These are phyloP conservation scores for Castanea sativa DNA, from an alignment of 306 rosid genomes.

Conservation along the genomic window DNA sequence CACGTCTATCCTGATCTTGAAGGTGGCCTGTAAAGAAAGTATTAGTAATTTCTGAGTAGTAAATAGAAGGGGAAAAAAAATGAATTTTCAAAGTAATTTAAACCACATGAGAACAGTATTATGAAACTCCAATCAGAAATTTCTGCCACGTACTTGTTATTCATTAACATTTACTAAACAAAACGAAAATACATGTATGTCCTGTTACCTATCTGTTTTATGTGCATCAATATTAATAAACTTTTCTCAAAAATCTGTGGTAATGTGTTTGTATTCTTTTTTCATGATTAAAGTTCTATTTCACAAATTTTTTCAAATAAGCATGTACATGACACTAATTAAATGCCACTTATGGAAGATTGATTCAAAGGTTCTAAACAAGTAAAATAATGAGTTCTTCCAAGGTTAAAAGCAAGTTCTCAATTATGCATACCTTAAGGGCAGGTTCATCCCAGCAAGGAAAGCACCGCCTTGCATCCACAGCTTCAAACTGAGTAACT, in stretches of 20 bases:
- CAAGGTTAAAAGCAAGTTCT: not conserved
- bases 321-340: not conserved
- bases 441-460: slow-evolving; percentile 85
- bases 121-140: not conserved
- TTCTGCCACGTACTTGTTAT: too few species aligned
- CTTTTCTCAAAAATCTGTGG: not conserved
- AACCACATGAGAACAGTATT: not conserved
- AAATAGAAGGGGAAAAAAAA: not conserved
- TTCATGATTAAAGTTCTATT: not conserved
- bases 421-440: slow-evolving; percentile 37
- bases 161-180: too few species aligned
- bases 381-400: not conserved
- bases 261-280: not conserved
- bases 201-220: too few species aligned
- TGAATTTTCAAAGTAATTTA: not conserved
- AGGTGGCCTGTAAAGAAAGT: slow-evolving; percentile 45
- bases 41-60: not conserved
- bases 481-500: slow-evolving; percentile 63
- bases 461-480: slow-evolving; percentile 64
- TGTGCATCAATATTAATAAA: too few species aligned
- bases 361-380: not conserved
- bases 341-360: not conserved
- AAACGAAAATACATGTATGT: too few species aligned
- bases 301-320: not conserved
- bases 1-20: slow-evolving; percentile 53